Conservation (phyloP, 2,329 filamentous ascomycete species). For the Fusarium newnesense region DNA sequence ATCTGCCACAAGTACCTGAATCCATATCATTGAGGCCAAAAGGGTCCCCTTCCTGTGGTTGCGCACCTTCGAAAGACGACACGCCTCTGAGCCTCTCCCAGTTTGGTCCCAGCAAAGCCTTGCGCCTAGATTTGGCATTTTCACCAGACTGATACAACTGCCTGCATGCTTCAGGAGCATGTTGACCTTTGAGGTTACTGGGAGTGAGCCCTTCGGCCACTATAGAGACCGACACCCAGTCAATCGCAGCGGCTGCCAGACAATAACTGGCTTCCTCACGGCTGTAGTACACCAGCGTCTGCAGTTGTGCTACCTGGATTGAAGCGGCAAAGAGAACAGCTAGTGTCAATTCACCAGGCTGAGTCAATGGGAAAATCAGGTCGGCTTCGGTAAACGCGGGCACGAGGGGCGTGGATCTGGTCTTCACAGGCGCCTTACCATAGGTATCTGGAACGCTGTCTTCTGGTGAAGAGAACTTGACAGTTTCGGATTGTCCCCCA, state of each 20-base stretch:
- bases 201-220: not conserved
- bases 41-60: not conserved
- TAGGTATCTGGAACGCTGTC: not conserved
- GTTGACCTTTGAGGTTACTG: not conserved
- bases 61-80: not conserved
- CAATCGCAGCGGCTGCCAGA: not conserved
- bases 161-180: not conserved
- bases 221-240: not conserved
- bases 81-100: not conserved
- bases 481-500: not conserved
- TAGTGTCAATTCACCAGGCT: not conserved
- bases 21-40: not conserved
- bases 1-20: not conserved
- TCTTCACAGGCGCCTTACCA: not conserved
- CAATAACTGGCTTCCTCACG: not conserved
- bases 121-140: not conserved
- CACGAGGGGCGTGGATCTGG: not conserved
- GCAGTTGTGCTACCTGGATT: not conserved
- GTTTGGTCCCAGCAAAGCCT: not conserved
- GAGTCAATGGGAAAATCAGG: not conserved
- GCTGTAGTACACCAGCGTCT: not conserved
- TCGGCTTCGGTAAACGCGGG: not conserved
- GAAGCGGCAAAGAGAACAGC: fast-evolving
- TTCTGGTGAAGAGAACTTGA: not conserved
- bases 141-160: not conserved